Evolutionary conservation across 148 eudicot species (phyloP), one percentile per base, ranked within the genome.

Genomic region (Vaccinium myrtillus): DNA sequence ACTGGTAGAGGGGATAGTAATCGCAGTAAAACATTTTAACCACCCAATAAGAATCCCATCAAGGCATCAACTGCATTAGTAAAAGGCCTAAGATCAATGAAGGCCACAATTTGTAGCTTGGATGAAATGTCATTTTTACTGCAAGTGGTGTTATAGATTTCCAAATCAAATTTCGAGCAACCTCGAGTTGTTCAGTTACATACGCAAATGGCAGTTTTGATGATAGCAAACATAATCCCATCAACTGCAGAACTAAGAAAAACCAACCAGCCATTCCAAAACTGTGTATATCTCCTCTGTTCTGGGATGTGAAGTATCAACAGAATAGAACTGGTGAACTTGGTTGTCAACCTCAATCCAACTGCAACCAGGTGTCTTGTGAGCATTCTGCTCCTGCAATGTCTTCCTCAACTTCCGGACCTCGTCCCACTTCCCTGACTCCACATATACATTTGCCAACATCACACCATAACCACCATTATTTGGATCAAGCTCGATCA

Each of bases 341-440:
- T 84, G 83, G 59, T 87, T 88, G 79, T 93, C 93, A 74, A 92
- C 90, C 89, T 94, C 96, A 80, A 94, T 90, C 98, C 96, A 93
- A 84, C 98, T 94, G 84, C 96, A 93, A 67, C 98, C 96, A 21
- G 94, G 95, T 49, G 88, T 80, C 86, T 94, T 94, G 18, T 90
- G 87, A 69, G 87, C 92, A 86, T 92, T 90, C 81, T 78, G 86
- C 81, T 88, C 95, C 82, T 86, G 71, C 90, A 93, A 67, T 69
- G 53, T 88, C 78, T 79, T 90, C 90, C 96, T 88, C 76, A 88
- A 87, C 83, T 84, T 84, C 71, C 88, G 79, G 8, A 85, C 96
- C 85, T 94, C 93, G 46, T 93, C 93, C 96, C 95, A 94, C 78
- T 91, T 91, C 75, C 88, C 92, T 80, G 91, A 86, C 78, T 90